Conservation (phyloP, 2,329 filamentous ascomycete species). For the Colletotrichum sp. region DNA sequence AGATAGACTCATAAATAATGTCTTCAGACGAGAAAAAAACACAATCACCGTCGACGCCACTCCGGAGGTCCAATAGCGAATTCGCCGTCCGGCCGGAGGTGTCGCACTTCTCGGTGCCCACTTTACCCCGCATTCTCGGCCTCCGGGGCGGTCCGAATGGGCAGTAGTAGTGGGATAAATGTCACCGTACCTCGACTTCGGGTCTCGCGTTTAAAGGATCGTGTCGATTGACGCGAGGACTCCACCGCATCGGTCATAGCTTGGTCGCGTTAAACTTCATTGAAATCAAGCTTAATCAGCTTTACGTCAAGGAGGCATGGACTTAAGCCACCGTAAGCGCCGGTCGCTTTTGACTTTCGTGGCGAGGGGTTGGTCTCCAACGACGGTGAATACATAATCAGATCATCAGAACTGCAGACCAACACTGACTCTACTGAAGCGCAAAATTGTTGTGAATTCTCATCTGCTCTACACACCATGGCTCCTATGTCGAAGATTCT, state of each 20-base stretch:
- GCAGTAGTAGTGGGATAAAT: not conserved
- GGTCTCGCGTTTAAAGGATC: not conserved
- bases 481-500: not conserved
- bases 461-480: not conserved
- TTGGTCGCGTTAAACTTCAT: not conserved
- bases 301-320: not conserved
- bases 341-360: not conserved
- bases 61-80: not conserved
- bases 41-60: not conserved
- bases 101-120: not conserved
- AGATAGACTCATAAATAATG: rapidly evolving
- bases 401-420: not conserved
- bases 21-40: not conserved
- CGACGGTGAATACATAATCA: not conserved
- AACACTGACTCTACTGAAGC: rapidly evolving
- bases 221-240: not conserved
- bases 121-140: not conserved
- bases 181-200: not conserved
- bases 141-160: not conserved
- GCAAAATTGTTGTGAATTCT: rapidly evolving
- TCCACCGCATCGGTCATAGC: not conserved
- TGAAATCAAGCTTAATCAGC: not conserved
- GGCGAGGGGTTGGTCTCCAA: not conserved
- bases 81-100: not conserved
- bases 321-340: not conserved